Evolutionary conservation across 306 rosid species (phyloP), one percentile per base, ranked within the genome.

Genomic region (Senna siamea): DNA sequence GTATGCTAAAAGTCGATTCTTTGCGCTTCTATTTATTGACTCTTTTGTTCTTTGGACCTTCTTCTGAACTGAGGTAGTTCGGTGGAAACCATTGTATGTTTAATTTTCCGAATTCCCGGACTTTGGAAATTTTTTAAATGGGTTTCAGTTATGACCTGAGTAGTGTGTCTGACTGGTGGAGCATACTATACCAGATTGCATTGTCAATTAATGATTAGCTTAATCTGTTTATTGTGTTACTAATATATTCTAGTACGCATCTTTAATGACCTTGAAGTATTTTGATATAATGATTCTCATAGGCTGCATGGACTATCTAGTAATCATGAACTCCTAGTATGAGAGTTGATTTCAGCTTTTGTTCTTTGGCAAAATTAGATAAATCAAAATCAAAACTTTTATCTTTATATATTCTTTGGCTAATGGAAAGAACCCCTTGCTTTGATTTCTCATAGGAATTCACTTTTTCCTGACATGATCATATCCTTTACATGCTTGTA

Each of bases 291-390:
- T 66, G 37, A 28, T 43, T 23, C 15, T 44, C 15, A 1, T 44
- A 44, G 37, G 47, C 40, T 38, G 48, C 18, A n/a, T 20, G 32
- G 56, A 38, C 28, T 69, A 37, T 8, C 14, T 28, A 11, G 11
- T 54, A 48, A 30, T 5, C 26, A 6, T 20, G 8, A 51, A n/a
- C 17, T 51, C 41, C 20, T 30, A 14, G 18, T 54, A 22, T 40
- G 12, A 41, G 34, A 47, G 11, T 73, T 66, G 40, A 17, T 66
- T 56, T 23, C 20, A n/a, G 14, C 11, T 65, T n/a, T 35, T 48
- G 75, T 41, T 57, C 20, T 73, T 46, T 57, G 63, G 63, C 62
- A 56, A 7, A 15, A 5, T 71, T 66, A 53, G 20, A 44, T 43
- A 26, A 23, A 19, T 63, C 15, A 26, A 66, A 66, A 14, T 26